Percentiles rank a stretch among this genome's conserved stretches.
Evolutionary conservation across 2,329 filamentous ascomycete genomes (phyloP).

Genomic region (Tolypocladium ovalisporum): DNA sequence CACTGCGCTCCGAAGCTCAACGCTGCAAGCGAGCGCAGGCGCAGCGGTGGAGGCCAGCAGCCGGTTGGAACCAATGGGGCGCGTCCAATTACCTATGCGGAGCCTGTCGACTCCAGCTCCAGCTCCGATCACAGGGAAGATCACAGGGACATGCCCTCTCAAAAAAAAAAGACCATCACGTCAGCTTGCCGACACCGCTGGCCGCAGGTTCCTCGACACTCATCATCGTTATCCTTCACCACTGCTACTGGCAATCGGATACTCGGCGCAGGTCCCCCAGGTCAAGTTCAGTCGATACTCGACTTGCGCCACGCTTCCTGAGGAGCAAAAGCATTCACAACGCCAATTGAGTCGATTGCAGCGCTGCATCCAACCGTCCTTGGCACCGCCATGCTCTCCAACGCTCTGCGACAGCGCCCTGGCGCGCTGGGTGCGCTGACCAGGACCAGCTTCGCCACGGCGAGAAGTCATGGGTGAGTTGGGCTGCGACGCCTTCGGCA

Average conservation of each 20-base stretch:
- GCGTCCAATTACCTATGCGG: not conserved
- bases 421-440: conserved; percentile 5
- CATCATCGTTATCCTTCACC: not conserved
- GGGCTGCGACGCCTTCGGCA: not conserved
- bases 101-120: not conserved
- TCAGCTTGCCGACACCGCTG: conserved; percentile 3
- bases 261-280: not conserved
- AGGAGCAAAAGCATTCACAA: no score
- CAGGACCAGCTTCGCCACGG: conserved; percentile 4
- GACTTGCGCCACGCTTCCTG: not conserved
- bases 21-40: not conserved
- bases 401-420: conserved; percentile 7
- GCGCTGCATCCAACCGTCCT: not conserved
- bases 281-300: not conserved
- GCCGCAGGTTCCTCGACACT: not conserved
- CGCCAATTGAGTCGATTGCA: not conserved
- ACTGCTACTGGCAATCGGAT: not conserved
- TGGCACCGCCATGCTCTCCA: conserved; percentile 8
- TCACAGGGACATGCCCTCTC: conserved; percentile 16
- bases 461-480: conserved; percentile 8
- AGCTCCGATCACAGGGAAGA: conserved; percentile 21
- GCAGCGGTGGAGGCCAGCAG: not conserved
- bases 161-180: conserved; percentile 13
- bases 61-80: not conserved
- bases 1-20: no score